These are phyloP conservation scores for Kluyveromyces sp. DNA, from an alignment of 1,139 yeast genomes.

Conservation along the genomic window DNA sequence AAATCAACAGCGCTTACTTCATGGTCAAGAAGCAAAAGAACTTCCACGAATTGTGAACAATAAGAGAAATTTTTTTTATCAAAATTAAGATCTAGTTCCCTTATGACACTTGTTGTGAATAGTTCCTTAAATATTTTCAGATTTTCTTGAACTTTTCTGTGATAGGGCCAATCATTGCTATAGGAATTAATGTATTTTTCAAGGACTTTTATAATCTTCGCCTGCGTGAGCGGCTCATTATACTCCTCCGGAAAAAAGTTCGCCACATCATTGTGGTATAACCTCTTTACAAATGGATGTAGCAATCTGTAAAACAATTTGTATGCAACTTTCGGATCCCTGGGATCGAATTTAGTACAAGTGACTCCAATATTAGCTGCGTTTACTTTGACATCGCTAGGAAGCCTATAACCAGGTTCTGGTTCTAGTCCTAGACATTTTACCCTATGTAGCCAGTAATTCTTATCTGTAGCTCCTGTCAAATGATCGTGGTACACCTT, in stretches of 20 bases:
- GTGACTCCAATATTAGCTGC: slow-evolving; percentile 24
- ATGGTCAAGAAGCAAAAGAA: slow-evolving; percentile 34
- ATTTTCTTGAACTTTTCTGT: slow-evolving; percentile 15
- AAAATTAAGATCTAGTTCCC: slow-evolving; percentile 61
- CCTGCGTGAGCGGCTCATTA: slow-evolving; percentile 25
- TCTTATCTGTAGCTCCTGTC: slow-evolving; percentile 28
- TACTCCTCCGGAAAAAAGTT: slow-evolving; percentile 22
- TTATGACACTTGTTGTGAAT: slow-evolving; percentile 63
- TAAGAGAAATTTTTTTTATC: slow-evolving; percentile 41
- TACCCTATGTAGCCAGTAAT: slow-evolving; percentile 48
- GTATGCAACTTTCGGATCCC: slow-evolving; percentile 14
- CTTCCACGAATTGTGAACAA: slow-evolving; percentile 33
- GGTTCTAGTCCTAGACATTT: slow-evolving; percentile 45
- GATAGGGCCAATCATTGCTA: slow-evolving; percentile 14
- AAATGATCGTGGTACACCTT: slow-evolving; percentile 32
- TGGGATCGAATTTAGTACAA: slow-evolving; percentile 10
- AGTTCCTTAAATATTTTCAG: slow-evolving; percentile 40
- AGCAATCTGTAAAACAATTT: slow-evolving; percentile 14
- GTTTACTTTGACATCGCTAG: slow-evolving; percentile 8
- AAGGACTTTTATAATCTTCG: slow-evolving; percentile 19
- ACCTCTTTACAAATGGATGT: slow-evolving; percentile 19
- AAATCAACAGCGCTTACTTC: slow-evolving; percentile 40
- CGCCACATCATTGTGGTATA: slow-evolving; percentile 17
- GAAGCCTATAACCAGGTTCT: slow-evolving; percentile 35
- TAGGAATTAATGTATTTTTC: slow-evolving; percentile 18